phyloP scores from a whole-genome alignment of 2,329 filamentous ascomycete genomes.

The Macrophomina phaseolina region DNA sequence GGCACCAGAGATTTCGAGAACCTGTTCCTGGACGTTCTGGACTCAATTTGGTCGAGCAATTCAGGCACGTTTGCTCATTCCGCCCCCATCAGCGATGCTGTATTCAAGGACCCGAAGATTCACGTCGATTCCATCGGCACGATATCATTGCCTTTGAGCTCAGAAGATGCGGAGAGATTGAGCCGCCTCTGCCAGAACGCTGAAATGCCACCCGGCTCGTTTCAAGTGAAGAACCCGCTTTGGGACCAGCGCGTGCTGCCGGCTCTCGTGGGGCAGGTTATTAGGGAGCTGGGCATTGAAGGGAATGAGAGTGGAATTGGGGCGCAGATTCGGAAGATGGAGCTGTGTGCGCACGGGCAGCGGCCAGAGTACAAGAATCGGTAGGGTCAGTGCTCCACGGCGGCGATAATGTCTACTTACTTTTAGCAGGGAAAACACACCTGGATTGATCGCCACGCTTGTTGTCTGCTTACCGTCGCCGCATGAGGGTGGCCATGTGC shows the following conservation, averaged over 20 bases:
- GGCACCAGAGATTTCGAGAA: background rate
- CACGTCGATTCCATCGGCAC: background rate
- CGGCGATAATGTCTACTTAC: background rate
- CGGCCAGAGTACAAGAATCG: background rate
- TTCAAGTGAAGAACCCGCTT: background rate
- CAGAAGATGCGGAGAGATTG: background rate
- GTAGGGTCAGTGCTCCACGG: background rate
- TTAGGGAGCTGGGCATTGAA: background rate
- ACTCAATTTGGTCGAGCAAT: background rate
- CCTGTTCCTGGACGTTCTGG: background rate
- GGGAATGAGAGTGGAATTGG: background rate
- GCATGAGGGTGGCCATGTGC: background rate
- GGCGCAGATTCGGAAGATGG: background rate
- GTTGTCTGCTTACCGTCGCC: background rate
- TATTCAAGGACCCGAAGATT: background rate
- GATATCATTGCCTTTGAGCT: background rate
- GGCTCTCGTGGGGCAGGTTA: background rate
- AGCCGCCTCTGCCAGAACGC: background rate
- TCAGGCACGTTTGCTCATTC: background rate
- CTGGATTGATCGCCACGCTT: background rate
- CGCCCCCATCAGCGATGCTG: background rate
- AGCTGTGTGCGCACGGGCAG: background rate
- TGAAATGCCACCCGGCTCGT: background rate
- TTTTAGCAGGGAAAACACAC: background rate
- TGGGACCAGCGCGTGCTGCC: conserved; percentile 5